phyloP scores from a whole-genome alignment of 148 eudicot genomes.

The Camellia japonica region DNA sequence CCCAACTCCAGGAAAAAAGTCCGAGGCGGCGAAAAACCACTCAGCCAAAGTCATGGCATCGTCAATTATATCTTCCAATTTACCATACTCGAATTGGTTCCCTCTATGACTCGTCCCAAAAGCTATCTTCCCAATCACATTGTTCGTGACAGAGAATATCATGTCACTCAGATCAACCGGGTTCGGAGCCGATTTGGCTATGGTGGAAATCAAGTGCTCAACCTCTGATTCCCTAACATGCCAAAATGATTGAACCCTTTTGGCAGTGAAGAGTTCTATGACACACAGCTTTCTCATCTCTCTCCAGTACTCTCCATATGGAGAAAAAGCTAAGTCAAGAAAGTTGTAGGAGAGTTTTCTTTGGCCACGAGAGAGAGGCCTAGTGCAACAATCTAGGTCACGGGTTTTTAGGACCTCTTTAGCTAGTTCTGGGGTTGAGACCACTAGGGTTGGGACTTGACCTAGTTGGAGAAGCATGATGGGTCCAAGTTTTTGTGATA shows the following conservation, averaged over 20 bases:
- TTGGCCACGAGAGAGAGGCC: background rate
- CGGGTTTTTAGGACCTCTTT: background rate
- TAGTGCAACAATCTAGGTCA: conserved; percentile 12
- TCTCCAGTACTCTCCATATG: conserved; percentile 4
- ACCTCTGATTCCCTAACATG: background rate
- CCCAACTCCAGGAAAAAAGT: background rate
- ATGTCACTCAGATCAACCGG: background rate
- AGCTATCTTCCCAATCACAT: conserved; percentile 4
- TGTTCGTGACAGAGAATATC: background rate
- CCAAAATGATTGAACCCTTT: conserved; percentile 9
- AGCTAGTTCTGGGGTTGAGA: background rate
- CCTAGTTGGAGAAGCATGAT: conserved; percentile 9
- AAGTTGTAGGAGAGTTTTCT: background rate
- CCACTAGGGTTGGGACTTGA: conserved; percentile 2
- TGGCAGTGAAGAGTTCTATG: background rate
- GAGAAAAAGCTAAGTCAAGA: background rate
- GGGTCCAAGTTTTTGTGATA: conserved; percentile 9
- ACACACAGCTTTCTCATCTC: background rate
- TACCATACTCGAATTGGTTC: background rate
- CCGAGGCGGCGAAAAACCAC: background rate
- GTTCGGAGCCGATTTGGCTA: background rate
- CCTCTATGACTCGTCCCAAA: background rate
- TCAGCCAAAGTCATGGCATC: conserved; percentile 4
- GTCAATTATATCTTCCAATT: background rate
- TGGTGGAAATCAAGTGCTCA: background rate